Evolutionary conservation across 208 protist species (phyloP), one percentile per base, ranked within the genome.

Genomic region (Leishmania turanica): DNA sequence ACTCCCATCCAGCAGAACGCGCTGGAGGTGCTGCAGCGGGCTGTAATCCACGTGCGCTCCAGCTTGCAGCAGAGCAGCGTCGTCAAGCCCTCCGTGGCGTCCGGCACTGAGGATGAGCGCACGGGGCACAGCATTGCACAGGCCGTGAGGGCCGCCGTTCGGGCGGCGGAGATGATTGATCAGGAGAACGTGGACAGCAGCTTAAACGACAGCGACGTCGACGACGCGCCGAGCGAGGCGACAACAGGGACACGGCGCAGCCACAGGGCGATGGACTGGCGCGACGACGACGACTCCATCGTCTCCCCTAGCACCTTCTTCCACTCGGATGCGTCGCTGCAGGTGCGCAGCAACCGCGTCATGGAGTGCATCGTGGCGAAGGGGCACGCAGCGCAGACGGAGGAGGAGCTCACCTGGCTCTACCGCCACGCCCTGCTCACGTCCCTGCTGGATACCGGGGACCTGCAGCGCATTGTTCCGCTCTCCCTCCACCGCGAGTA

Each of bases 401-500:
- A 89, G 72, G 75, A 79, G 69, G 89, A 96, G 49, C 75, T 96
- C 31, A 58, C 75, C n/a, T 91, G 87, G 84, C 83, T 97, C 54
- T 90, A 90, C 74, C 84, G 88, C 34, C 84, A 95, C 79, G 71
- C 88, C 53, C 76, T 84, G 47, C 80, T 92, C n/a, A 88, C 95
- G n/a, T 88, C 74, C 45, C 80, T 92, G 72, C 81, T 97, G 34
- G 76, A 82, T 54, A 42, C 58, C 19, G 84, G 87, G 73, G 90
- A 97, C 49, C 68, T 93, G 65, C 49, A 84, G 21, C 72, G 77
- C 31, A 75, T 94, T 13, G 81, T 92, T 13, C 53, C 75, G 19
- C 72, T 62, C 70, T 84, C 91, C 1, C 88, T 97, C 34, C 87
- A 93, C 37, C 91, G 93, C 53, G 91, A 97, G 80, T 97, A 95